Conservation (phyloP, 192 early-diverging fungal genomes). For the Cladochytrium replicatum region DNA sequence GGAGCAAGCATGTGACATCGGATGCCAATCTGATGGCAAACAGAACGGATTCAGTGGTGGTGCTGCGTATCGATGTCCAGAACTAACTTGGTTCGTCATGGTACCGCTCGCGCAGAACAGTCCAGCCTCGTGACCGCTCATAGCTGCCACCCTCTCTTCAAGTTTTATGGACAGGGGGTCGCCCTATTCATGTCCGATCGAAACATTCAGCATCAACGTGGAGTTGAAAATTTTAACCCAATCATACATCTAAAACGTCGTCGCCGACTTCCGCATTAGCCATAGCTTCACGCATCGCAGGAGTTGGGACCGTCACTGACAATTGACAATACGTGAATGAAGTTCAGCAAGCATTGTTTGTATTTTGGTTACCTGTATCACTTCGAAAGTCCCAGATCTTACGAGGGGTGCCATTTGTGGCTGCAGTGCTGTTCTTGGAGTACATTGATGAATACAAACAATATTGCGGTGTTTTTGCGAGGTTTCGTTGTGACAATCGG, state of each 20-base stretch:
- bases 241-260: constrained; percentile 39
- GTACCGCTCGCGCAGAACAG: constrained; percentile 75
- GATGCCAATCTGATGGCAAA: constrained; percentile 57
- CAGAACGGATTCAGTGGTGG: no score
- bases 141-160: constrained; percentile 52
- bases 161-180: constrained; percentile 66
- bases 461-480: no score
- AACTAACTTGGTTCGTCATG: constrained; percentile 47
- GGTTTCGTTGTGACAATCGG: no score
- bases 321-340: no score
- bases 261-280: constrained; percentile 46
- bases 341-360: no score
- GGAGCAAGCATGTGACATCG: constrained; percentile 62
- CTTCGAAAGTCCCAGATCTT: no score
- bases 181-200: constrained; percentile 56
- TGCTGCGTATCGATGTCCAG: no score
- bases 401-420: no score
- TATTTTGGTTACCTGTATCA: no score
- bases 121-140: constrained; percentile 69
- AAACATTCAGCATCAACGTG: no score
- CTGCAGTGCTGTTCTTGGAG: no score
- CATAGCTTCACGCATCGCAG: constrained; percentile 51
- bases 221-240: not conserved
- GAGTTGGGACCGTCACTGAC: constrained; percentile 49
- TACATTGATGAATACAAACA: no score